Conservation (phyloP, 1,284 basidiomycete genomes). For the Leccinum fallax region DNA sequence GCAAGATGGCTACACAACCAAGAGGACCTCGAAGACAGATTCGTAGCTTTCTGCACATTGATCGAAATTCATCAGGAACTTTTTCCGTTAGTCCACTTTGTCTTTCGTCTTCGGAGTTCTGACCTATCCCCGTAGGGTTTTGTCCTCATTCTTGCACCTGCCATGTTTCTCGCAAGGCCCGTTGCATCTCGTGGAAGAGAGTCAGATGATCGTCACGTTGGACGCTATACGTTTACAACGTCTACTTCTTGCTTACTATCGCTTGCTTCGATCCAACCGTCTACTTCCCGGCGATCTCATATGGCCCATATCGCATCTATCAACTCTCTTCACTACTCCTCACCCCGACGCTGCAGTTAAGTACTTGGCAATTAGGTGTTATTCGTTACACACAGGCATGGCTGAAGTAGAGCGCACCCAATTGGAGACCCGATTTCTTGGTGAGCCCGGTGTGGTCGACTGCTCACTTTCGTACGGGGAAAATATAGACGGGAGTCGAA, state of each 20-base stretch:
- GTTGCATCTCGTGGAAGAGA: slow-evolving; percentile 44
- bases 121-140: slow-evolving; percentile 41
- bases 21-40: slow-evolving; percentile 50
- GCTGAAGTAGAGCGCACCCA: slow-evolving; percentile 71
- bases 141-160: slow-evolving; percentile 50
- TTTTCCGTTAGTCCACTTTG: slow-evolving; percentile 60
- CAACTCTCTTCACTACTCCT: slow-evolving; percentile 55
- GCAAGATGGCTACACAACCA: slow-evolving; percentile 65
- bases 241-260: slow-evolving; percentile 78
- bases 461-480: slow-evolving; percentile 57
- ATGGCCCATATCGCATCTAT: slow-evolving; percentile 69
- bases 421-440: slow-evolving; percentile 64
- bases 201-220: slow-evolving; percentile 35
- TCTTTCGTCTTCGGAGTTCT: slow-evolving; percentile 1
- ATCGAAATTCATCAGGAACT: slow-evolving; percentile 74
- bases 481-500: slow-evolving; percentile 44
- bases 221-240: slow-evolving; percentile 57
- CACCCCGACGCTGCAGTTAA: slow-evolving; percentile 66
- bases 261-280: slow-evolving; percentile 75
- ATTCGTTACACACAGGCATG: slow-evolving; percentile 76
- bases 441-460: slow-evolving; percentile 55
- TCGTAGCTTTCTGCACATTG: slow-evolving; percentile 62
- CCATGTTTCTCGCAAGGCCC: slow-evolving; percentile 57
- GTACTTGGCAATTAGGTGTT: slow-evolving; percentile 76
- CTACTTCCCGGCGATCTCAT: slow-evolving; percentile 59